Evolutionary conservation across 495 filamentous ascomycete species (phyloP).

Genomic region (Delitschia confertaspora): DNA sequence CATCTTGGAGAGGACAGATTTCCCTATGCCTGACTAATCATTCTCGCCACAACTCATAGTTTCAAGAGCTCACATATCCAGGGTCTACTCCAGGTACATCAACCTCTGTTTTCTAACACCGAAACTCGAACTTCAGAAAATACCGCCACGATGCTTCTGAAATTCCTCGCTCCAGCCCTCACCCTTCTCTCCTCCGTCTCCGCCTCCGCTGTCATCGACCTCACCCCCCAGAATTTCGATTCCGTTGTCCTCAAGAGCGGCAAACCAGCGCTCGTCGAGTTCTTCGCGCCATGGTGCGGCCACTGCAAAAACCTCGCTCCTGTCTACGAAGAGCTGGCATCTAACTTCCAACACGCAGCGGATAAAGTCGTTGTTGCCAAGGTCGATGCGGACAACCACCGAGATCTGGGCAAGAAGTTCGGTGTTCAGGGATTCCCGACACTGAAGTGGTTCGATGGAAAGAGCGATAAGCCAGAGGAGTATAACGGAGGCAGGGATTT

Average conservation of each 20-base stretch:
- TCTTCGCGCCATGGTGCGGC: constrained; percentile 98
- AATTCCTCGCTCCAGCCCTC: constrained; percentile 11
- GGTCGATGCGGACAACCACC: constrained; percentile 89
- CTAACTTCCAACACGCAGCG: constrained; percentile 58
- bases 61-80: no score
- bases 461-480: constrained; percentile 76
- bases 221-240: constrained; percentile 85
- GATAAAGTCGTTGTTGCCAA: constrained; percentile 87
- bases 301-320: constrained; percentile 98
- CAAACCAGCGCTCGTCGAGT: constrained; percentile 95
- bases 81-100: no score
- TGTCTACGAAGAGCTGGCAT: constrained; percentile 86
- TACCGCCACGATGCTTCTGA: constrained; percentile 22
- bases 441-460: constrained; percentile 96
- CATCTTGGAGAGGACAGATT: no score
- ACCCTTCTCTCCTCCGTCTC: constrained; percentile 19
- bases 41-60: no score
- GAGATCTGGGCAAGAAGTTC: constrained; percentile 70
- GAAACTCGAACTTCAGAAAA: no score
- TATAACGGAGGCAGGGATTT: constrained; percentile 84
- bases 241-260: constrained; percentile 77
- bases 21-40: no score
- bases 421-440: constrained; percentile 93
- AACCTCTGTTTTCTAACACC: no score
- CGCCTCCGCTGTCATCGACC: constrained; percentile 57